Percentiles rank a stretch among this genome's conserved stretches.
phyloP scores from a whole-genome alignment of 176 grass and related monocot species.

The Bromus sterilis region DNA sequence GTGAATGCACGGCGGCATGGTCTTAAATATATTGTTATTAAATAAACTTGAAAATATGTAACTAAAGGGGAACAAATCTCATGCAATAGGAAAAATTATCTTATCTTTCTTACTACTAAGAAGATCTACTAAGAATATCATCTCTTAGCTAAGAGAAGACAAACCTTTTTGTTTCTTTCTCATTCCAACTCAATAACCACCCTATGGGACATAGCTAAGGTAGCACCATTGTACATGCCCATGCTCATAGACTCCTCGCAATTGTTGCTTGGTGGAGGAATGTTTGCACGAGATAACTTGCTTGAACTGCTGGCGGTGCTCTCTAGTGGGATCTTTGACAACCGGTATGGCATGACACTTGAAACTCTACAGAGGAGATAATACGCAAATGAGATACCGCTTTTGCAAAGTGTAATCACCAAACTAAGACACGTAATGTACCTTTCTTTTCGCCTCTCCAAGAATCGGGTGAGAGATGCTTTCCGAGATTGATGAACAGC shows the following conservation, averaged over 20 bases:
- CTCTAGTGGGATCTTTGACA: slow-evolving; percentile 32
- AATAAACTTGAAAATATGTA: neutral
- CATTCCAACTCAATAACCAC: neutral
- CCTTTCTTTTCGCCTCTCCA: slow-evolving; percentile 89
- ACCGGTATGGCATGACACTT: slow-evolving; percentile 41
- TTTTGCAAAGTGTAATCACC: neutral
- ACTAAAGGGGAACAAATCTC: no score
- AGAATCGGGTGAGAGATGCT: slow-evolving; percentile 75
- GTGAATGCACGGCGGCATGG: neutral
- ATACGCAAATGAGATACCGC: neutral
- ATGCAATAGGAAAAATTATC: no score
- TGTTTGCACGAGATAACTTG: slow-evolving; percentile 32
- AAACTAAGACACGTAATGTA: neutral
- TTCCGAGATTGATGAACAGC: slow-evolving; percentile 93
- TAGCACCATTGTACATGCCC: neutral
- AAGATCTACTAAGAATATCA: no score
- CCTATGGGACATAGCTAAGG: neutral
- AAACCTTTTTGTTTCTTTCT: neutral
- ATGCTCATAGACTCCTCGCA: slow-evolving; percentile 24
- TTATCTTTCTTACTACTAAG: no score
- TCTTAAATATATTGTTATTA: neutral
- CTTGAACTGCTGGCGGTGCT: slow-evolving; percentile 24
- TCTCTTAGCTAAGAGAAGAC: no score
- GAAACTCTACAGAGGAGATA: slow-evolving; percentile 37
- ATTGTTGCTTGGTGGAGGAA: slow-evolving; percentile 19